phyloP scores from a whole-genome alignment of 2,329 filamentous ascomycete genomes.

The Colletotrichum coccodes region DNA sequence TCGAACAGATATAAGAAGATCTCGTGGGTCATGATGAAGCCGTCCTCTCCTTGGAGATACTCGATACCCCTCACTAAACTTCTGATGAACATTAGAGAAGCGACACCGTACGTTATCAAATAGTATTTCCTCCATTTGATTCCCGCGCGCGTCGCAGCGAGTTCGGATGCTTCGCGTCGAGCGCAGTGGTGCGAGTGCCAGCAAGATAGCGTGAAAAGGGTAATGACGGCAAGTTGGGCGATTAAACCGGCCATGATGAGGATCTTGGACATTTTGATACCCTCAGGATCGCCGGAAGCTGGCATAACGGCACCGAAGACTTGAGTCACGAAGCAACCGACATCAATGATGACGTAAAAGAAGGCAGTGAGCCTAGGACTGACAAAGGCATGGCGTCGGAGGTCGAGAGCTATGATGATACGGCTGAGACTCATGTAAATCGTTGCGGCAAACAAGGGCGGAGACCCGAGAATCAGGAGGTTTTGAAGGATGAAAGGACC shows the following conservation, averaged over 20 bases:
- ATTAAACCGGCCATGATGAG: slow-evolving; percentile 50
- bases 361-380: slow-evolving; percentile 51
- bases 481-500: slow-evolving; percentile 48
- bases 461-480: slow-evolving; percentile 49
- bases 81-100: slow-evolving; percentile 30
- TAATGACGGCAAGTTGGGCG: slow-evolving; percentile 61
- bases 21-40: slow-evolving; percentile 53
- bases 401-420: slow-evolving; percentile 44
- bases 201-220: slow-evolving; percentile 48
- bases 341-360: slow-evolving; percentile 59
- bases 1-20: slow-evolving; percentile 55
- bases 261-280: slow-evolving; percentile 32
- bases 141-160: slow-evolving; percentile 1
- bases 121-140: slow-evolving; percentile 35
- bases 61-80: slow-evolving; percentile 35
- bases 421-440: slow-evolving; percentile 54
- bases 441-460: slow-evolving; percentile 51
- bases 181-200: slow-evolving; percentile 11
- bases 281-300: slow-evolving; percentile 31
- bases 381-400: slow-evolving; percentile 48
- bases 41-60: slow-evolving; percentile 36
- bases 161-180: background rate
- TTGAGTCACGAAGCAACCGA: slow-evolving; percentile 54
- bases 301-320: slow-evolving; percentile 44
- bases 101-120: slow-evolving; percentile 30